Conservation (phyloP, 495 filamentous ascomycete species). For the Glutinoglossum americanum region DNA sequence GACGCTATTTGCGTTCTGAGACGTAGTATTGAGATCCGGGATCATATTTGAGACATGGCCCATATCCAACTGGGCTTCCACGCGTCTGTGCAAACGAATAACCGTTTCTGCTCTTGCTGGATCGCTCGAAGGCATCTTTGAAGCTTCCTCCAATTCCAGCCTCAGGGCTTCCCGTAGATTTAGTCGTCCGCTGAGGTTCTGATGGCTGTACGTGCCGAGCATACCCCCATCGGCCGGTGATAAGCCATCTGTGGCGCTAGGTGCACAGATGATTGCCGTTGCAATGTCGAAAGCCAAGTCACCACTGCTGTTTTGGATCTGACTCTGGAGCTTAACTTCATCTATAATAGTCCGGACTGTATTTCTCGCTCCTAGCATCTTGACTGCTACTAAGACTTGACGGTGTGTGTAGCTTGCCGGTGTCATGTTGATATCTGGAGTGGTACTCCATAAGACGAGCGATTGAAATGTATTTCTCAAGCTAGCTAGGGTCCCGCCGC, state of each 20-base stretch:
- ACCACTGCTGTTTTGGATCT: constrained; percentile 25
- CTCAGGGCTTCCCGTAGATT: constrained; percentile 53
- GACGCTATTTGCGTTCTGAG: neutral
- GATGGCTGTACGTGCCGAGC: constrained; percentile 4
- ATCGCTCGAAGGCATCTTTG: constrained; percentile 33
- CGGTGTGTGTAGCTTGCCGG: constrained; percentile 64
- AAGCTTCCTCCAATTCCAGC: constrained; percentile 36
- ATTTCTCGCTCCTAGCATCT: constrained; percentile 45
- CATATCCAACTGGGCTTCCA: constrained; percentile 31
- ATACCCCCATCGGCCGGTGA: constrained; percentile 13
- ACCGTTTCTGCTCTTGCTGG: constrained; percentile 40
- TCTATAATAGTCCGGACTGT: constrained; percentile 42
- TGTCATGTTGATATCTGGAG: constrained; percentile 37
- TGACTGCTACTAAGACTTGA: constrained; percentile 40
- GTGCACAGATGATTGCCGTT: constrained; percentile 50
- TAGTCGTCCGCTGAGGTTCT: constrained; percentile 9
- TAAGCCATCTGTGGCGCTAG: constrained; percentile 26
- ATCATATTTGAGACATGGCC: neutral
- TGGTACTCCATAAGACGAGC: constrained; percentile 51
- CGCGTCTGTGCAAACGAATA: constrained; percentile 54
- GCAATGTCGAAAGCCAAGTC: constrained; percentile 54
- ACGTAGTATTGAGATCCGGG: neutral
- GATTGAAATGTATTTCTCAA: constrained; percentile 43
- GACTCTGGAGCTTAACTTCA: constrained; percentile 39
- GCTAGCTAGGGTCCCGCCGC: constrained; percentile 37